These are phyloP conservation scores for Colletotrichum sp. DNA, from an alignment of 2,329 filamentous ascomycete species.

Conservation along the genomic window DNA sequence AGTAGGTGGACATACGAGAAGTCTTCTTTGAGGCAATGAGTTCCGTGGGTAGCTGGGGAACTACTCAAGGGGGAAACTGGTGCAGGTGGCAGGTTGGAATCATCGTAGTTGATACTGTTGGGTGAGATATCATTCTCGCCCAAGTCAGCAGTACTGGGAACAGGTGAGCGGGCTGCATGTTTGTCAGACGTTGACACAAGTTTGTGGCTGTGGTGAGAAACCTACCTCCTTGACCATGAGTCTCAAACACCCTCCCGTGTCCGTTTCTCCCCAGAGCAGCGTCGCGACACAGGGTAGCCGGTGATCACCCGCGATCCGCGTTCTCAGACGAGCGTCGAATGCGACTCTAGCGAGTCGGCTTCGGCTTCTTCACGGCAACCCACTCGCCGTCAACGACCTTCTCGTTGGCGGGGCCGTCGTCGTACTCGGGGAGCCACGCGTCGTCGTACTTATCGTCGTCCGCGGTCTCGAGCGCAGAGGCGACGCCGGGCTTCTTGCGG, in stretches of 20 bases:
- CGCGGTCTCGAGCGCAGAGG: neutral
- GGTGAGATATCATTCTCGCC: neutral
- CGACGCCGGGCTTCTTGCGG: neutral
- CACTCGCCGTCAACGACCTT: neutral
- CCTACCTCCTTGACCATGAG: neutral
- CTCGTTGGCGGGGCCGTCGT: neutral
- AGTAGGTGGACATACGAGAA: neutral
- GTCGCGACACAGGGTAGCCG: neutral
- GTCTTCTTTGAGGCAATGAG: neutral
- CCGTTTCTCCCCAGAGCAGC: neutral
- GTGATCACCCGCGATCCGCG: neutral
- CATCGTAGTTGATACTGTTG: neutral
- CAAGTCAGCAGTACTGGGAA: neutral
- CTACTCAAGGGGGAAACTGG: neutral
- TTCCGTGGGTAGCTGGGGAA: neutral
- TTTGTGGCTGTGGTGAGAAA: neutral
- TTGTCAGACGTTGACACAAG: neutral
- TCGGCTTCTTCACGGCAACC: slow-evolving; percentile 2
- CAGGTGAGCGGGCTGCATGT: neutral
- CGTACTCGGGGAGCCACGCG: slow-evolving; percentile 7
- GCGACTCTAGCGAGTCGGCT: neutral
- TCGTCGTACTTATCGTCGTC: slow-evolving; percentile 18
- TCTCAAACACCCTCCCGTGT: neutral
- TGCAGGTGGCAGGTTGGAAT: neutral
- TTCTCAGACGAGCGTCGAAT: neutral